Evolutionary conservation across 768 basidiomycete genomes (phyloP).

Genomic region (Cyathus striatus): DNA sequence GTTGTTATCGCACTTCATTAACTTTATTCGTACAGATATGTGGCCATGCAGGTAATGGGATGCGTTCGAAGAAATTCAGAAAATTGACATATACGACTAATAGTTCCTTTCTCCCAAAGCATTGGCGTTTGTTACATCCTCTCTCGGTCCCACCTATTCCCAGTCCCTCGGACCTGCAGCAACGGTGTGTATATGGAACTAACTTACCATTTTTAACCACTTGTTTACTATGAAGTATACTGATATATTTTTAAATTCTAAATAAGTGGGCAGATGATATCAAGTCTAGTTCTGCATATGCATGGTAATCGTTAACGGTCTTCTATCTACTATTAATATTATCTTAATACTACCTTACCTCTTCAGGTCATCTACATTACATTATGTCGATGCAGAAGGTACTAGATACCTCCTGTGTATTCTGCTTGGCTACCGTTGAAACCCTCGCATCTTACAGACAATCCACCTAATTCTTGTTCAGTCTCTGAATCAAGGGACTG

Average conservation of each 20-base stretch:
- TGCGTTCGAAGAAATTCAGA: not conserved
- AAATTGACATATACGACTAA: not conserved
- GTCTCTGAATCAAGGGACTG: conserved; percentile 44
- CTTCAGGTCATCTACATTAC: conserved; percentile 32
- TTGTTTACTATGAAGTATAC: not conserved
- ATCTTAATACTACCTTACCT: not conserved
- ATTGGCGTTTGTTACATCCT: conserved; percentile 38
- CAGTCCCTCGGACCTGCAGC: conserved; percentile 45
- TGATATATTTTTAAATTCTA: no score
- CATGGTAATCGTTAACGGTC: conserved; percentile 22
- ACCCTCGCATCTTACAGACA: conserved; percentile 19
- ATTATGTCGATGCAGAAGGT: conserved; percentile 50
- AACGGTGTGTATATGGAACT: conserved; percentile 22
- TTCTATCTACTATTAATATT: not conserved
- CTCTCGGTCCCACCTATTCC: conserved; percentile 36
- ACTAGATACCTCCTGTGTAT: conserved; percentile 2
- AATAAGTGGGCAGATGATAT: conserved; percentile 50
- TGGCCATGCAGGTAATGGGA: conserved; percentile 33
- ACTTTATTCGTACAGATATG: conserved; percentile 22
- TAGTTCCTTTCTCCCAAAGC: conserved; percentile 45
- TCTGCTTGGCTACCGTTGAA: no score
- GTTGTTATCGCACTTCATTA: not conserved
- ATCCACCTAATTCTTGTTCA: conserved; percentile 43
- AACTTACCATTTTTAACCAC: not conserved
- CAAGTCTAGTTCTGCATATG: conserved; percentile 27